Evolutionary conservation across 352 stramenopile species (phyloP), one percentile per base, ranked within the genome.

Genomic region (Elongisporangium prolatum): DNA sequence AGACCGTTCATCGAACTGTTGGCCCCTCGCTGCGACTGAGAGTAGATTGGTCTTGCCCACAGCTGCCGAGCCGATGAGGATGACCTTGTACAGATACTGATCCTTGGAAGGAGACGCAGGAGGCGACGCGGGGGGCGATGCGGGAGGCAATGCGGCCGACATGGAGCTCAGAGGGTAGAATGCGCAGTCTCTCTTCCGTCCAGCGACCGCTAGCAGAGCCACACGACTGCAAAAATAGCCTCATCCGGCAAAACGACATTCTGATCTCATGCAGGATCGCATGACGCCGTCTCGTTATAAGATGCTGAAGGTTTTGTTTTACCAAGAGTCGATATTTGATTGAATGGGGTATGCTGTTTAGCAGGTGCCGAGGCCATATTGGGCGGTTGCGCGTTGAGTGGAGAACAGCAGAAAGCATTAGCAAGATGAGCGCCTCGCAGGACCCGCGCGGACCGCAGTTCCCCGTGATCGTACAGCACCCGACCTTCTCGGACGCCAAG

Each of bases 391-490:
- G 28, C 28, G 28, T 40, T 40, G 48, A 64, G 59, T 60, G 21
- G 54, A 21, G 50, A 66, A 51, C 52, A 44, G 56, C 16, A 24
- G 64, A 49, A 9, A 56, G 22, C 47, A 89, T 86, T 75, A 87
- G 74, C 68, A 67, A 81, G 56, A 55, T 60, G 54, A 52, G 49
- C 61, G 66, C 72, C 56, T 59, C 71, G 55, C 71, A 62, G 21
- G 80, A 91, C 71, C 81, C 84, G 66, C 68, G 69, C 62, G 63
- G 66, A 52, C 72, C 84, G 54, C 75, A 69, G 64, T 93, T 87
- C 73, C 84, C 84, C 17, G 80, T 93, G 67, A 88, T 87, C 71
- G 78, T 84, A 22, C 73, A 89, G 71, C 77, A 93, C 68, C 84
- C 84, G 61, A 89, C 72, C 56, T 92, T 84, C 64, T 75, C 64